phyloP scores from a whole-genome alignment of 169 alveolate species.

The Perkinsus olseni region DNA sequence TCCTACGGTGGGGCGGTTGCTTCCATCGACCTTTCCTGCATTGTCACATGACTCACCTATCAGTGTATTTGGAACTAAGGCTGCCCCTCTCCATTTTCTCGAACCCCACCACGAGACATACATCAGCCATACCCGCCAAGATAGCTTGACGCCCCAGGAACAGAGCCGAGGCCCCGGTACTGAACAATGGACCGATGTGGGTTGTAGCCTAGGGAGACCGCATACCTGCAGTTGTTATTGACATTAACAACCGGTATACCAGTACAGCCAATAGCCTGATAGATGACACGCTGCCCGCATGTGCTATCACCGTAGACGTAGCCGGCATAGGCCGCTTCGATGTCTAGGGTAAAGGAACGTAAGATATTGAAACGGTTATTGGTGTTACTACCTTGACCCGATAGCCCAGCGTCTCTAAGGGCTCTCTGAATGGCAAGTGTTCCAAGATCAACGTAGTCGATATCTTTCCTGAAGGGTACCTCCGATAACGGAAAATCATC shows the following conservation, averaged over 20 bases:
- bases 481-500: not conserved
- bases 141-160: slow-evolving; percentile 36
- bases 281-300: slow-evolving; percentile 56
- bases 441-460: slow-evolving; percentile 50
- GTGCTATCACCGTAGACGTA: slow-evolving; percentile 64
- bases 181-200: not conserved
- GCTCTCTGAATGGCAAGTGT: slow-evolving; percentile 49
- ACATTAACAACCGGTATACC: slow-evolving; percentile 62
- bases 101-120: slow-evolving; percentile 55
- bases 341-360: not conserved
- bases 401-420: slow-evolving; percentile 44
- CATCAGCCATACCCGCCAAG: slow-evolving; percentile 39
- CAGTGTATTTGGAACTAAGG: slow-evolving; percentile 39
- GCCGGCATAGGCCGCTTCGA: slow-evolving; percentile 52
- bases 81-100: slow-evolving; percentile 61
- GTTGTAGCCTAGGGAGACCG: not conserved
- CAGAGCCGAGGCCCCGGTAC: slow-evolving; percentile 57
- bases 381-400: slow-evolving; percentile 3
- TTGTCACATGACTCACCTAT: slow-evolving; percentile 38
- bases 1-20: too few species aligned
- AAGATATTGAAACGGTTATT: too few species aligned
- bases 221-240: slow-evolving; percentile 51
- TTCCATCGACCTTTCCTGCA: too few species aligned
- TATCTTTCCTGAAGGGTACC: not conserved
- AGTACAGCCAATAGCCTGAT: slow-evolving; percentile 51